Evolutionary conservation across 2,329 filamentous ascomycete genomes (phyloP), one percentile per base, ranked within the genome.

Genomic region (Gaeumannomyces tritici): DNA sequence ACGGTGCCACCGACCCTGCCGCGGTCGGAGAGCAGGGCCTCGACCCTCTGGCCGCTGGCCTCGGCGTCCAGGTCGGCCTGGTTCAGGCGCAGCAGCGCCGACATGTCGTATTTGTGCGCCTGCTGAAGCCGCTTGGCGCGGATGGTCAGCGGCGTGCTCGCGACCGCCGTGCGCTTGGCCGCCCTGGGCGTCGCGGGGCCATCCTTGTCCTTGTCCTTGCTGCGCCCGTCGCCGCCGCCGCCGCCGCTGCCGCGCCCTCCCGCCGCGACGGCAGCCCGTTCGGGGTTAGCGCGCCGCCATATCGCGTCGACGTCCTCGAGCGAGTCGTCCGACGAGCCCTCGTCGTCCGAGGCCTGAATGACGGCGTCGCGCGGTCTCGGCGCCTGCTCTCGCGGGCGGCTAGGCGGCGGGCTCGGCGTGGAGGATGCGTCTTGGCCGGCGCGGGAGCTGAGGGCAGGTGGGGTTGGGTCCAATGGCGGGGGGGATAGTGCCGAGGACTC

Each of bases 301-400:
- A 62, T 18, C 61, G 56, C 9, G 62, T 59, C 1, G 56, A 61
- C 12, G 62, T 60, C 21, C 35, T 21, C 28, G 56, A 55, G 51
- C 21, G 42, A 55, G 55, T 51, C 27, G 21, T 31, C 5, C 29
- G 83, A 83, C 13, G 81, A 81, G 29, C 84, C 83, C 24, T 80
- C 81, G 24, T 82, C 82, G n/a, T 93, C 90, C 0, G 90, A 92
- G 62, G 84, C 87, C 57, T 80, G 80, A 55, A 93, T 89, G 62
- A 88, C 76, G 15, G 84, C 73, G 67, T 84, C 77, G 71, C 84
- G 77, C 63, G 79, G 75, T 59, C 74, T 66, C 11, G 63, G 60
- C 65, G 63, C 66, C 54, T 60, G 69, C 69, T 15, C 13, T 35
- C 56, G 67, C 58, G 60, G 70, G 35, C 66, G 62, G 5, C 70